Conservation (phyloP, 1,284 basidiomycete genomes). For the Moesziomyces parantarcticus region DNA sequence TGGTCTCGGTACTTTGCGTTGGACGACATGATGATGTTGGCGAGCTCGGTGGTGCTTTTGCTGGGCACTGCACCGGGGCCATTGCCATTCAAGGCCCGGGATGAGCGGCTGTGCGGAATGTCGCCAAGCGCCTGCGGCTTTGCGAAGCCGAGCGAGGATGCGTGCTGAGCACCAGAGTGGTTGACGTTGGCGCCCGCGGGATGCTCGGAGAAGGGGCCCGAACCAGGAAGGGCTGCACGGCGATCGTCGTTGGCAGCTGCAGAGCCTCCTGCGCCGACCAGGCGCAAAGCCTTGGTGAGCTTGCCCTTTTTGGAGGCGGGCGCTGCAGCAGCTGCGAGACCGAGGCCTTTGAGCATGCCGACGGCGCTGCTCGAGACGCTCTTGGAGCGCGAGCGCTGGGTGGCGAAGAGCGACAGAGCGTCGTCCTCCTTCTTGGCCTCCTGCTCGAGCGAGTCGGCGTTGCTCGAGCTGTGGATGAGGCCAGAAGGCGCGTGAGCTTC, state of each 20-base stretch:
- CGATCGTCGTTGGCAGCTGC: slow-evolving; percentile 10
- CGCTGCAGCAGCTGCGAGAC: slow-evolving; percentile 47
- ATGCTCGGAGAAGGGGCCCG: slow-evolving; percentile 22
- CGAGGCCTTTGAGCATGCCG: slow-evolving; percentile 59
- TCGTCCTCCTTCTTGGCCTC: slow-evolving; percentile 39
- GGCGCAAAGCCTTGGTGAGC: slow-evolving; percentile 55
- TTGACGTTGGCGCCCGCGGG: slow-evolving; percentile 5
- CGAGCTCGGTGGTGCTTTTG: slow-evolving; percentile 23
- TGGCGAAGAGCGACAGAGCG: slow-evolving; percentile 18
- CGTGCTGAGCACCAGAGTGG: slow-evolving; percentile 1
- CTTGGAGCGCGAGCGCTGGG: slow-evolving; percentile 53
- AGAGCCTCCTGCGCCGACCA: slow-evolving; percentile 29
- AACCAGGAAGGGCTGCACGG: slow-evolving; percentile 1
- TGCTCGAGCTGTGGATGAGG: slow-evolving; percentile 6
- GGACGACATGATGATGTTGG: slow-evolving; percentile 24
- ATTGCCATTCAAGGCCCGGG: slow-evolving; percentile 14
- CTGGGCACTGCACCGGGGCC: background rate
- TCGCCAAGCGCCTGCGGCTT: slow-evolving; percentile 2
- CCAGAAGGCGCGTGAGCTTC: slow-evolving; percentile 14
- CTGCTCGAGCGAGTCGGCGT: slow-evolving; percentile 23
- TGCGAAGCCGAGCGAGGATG: slow-evolving; percentile 6
- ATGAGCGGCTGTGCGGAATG: slow-evolving; percentile 18
- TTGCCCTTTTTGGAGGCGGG: slow-evolving; percentile 55
- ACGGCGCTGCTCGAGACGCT: slow-evolving; percentile 57
- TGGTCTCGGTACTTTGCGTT: slow-evolving; percentile 36